Percentiles rank a stretch among this genome's conserved stretches.
phyloP scores from a whole-genome alignment of 2,329 filamentous ascomycete genomes.

The Waltergamsia citrina region DNA sequence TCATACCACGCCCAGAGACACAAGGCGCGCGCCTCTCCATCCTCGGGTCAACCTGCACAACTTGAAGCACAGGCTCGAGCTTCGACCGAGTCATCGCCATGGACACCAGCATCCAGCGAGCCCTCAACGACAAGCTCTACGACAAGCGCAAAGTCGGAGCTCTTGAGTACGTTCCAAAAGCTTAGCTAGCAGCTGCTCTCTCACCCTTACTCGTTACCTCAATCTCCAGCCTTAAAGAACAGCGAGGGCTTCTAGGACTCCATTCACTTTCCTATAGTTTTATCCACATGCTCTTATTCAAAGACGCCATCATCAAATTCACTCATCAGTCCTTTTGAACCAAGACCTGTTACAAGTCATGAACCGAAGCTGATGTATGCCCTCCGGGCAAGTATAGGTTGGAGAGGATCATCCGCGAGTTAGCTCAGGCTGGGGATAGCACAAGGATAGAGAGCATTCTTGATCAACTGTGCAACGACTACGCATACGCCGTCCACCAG shows the following conservation, averaged over 20 bases:
- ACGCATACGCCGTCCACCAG: constrained; percentile 93
- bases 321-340: neutral
- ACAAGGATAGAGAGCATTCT: constrained; percentile 78
- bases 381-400: too few relatives aligned
- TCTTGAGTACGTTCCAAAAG: constrained; percentile 64
- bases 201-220: too few relatives aligned
- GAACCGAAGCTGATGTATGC: neutral
- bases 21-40: too few relatives aligned
- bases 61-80: too few relatives aligned
- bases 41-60: too few relatives aligned
- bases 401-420: constrained; percentile 81
- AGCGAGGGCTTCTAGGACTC: too few relatives aligned
- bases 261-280: too few relatives aligned
- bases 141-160: constrained; percentile 96
- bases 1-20: too few relatives aligned
- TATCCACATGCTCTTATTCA: too few relatives aligned
- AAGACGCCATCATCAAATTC: too few relatives aligned
- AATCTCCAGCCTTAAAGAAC: too few relatives aligned
- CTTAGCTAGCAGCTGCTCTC: neutral
- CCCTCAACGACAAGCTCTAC: constrained; percentile 96
- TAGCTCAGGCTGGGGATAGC: constrained; percentile 67
- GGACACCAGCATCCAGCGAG: constrained; percentile 82
- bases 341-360: too few relatives aligned
- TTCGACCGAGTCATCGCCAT: constrained; percentile 49
- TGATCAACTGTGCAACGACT: constrained; percentile 94